phyloP scores from a whole-genome alignment of 2,329 filamentous ascomycete species.

The Fusarium nanum region DNA sequence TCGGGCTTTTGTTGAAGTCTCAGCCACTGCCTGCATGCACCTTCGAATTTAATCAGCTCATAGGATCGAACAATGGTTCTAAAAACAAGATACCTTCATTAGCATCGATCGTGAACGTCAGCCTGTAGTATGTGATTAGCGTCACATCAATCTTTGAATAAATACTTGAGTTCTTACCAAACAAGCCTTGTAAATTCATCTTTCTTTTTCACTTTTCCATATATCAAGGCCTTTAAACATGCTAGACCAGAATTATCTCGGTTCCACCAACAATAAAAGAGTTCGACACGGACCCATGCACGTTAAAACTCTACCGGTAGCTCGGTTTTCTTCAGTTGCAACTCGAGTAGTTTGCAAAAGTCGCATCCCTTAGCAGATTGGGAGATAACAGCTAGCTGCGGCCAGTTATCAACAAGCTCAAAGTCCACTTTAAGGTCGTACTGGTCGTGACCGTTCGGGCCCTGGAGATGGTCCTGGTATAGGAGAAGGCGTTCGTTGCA shows the following conservation, averaged over 20 bases:
- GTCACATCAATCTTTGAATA: too few relatives aligned
- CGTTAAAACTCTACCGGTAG: neutral
- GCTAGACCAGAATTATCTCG: rapidly evolving
- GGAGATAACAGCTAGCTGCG: neutral
- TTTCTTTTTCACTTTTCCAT: neutral
- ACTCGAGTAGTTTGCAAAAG: neutral
- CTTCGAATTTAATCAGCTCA: neutral
- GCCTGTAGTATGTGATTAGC: neutral
- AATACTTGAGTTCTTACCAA: too few relatives aligned
- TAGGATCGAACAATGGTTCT: rapidly evolving
- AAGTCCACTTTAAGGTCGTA: neutral
- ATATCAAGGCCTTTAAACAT: too few relatives aligned
- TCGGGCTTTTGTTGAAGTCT: neutral
- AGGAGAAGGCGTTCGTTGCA: too few relatives aligned
- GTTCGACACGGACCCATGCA: neutral
- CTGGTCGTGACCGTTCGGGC: too few relatives aligned
- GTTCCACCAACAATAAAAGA: neutral
- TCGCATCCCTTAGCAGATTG: neutral
- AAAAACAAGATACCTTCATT: neutral
- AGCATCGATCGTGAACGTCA: neutral
- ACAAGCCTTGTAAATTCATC: neutral
- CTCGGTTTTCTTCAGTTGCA: neutral
- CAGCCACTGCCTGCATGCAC: neutral
- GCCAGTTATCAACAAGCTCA: neutral
- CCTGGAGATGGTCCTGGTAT: too few relatives aligned